Evolutionary conservation across 768 basidiomycete genomes (phyloP).

Genomic region (Tricholoma sp.): DNA sequence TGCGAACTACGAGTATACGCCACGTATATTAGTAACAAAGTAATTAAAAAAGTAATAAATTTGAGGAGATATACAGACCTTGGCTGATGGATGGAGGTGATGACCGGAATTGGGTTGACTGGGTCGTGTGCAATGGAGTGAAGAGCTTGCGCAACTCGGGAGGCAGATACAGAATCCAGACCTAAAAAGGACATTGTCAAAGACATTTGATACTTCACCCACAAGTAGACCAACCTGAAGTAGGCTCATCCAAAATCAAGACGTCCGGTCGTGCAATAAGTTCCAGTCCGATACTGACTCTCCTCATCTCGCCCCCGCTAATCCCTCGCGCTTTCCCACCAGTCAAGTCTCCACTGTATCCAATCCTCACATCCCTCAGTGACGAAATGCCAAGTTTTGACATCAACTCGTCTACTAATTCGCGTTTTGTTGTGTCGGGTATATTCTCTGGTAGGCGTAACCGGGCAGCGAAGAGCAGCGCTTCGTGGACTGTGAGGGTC

Average conservation of each 20-base stretch:
- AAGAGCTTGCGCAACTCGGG: constrained; percentile 73
- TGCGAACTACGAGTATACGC: constrained; percentile 48
- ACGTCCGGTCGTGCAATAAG: constrained; percentile 82
- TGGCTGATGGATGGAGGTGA: constrained; percentile 87
- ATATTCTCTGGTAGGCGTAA: constrained; percentile 77
- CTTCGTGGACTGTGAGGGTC: constrained; percentile 75
- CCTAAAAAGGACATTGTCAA: constrained; percentile 30
- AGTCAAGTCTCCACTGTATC: constrained; percentile 45
- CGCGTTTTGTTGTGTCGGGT: constrained; percentile 52
- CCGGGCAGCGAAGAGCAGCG: constrained; percentile 79
- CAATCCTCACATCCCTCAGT: constrained; percentile 68
- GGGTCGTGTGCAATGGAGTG: constrained; percentile 68
- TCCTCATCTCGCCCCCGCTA: constrained; percentile 86
- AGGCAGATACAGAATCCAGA: constrained; percentile 84
- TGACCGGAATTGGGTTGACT: constrained; percentile 68
- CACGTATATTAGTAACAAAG: background rate
- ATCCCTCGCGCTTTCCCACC: constrained; percentile 76
- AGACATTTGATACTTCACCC: background rate
- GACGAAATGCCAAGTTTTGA: constrained; percentile 71
- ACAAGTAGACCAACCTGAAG: constrained; percentile 37
- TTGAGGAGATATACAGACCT: constrained; percentile 36
- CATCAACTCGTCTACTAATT: constrained; percentile 66
- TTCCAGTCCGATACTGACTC: constrained; percentile 88
- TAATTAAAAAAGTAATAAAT: constrained; percentile 3
- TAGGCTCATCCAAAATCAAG: constrained; percentile 85